phyloP scores from a whole-genome alignment of 352 stramenopile species.

The Globisporangium rhizosaccharum region DNA sequence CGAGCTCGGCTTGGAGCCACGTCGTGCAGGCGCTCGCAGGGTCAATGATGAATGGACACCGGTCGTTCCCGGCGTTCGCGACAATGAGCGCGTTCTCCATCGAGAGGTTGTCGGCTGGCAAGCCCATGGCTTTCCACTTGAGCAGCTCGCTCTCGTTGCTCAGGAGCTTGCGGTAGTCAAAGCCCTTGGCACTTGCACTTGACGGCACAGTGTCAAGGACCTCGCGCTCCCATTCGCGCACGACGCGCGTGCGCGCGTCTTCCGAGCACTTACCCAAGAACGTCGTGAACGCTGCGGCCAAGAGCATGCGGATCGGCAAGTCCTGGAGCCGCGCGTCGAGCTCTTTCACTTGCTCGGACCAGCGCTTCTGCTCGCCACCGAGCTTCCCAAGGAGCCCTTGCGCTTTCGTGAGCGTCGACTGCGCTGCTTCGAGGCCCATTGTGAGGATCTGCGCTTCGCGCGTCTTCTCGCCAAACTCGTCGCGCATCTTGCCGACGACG shows the following conservation, averaged over 20 bases:
- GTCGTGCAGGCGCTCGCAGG: slow-evolving; percentile 81
- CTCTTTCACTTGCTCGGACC: slow-evolving; percentile 87
- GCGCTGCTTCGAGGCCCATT: slow-evolving; percentile 80
- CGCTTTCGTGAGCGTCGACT: slow-evolving; percentile 90
- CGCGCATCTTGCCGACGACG: slow-evolving; percentile 86
- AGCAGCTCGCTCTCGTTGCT: slow-evolving; percentile 91
- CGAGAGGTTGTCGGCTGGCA: slow-evolving; percentile 90
- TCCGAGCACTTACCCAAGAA: slow-evolving; percentile 92
- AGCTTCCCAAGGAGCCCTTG: slow-evolving; percentile 89
- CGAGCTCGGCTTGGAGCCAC: slow-evolving; percentile 90
- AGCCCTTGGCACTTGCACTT: slow-evolving; percentile 26
- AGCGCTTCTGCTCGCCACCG: slow-evolving; percentile 88
- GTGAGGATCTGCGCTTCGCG: slow-evolving; percentile 90
- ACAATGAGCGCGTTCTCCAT: slow-evolving; percentile 94
- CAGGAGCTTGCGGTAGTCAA: slow-evolving; percentile 86
- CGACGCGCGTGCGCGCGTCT: slow-evolving; percentile 66
- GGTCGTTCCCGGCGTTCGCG: slow-evolving; percentile 53
- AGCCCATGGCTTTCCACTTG: slow-evolving; percentile 90
- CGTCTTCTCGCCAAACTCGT: slow-evolving; percentile 90
- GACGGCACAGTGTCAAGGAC: slow-evolving; percentile 31
- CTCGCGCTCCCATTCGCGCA: slow-evolving; percentile 78
- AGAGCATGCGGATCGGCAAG: slow-evolving; percentile 87
- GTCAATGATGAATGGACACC: slow-evolving; percentile 94
- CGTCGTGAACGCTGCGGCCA: slow-evolving; percentile 90
- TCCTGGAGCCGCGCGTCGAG: slow-evolving; percentile 72